Base-by-base conservation (phyloP, 2,329 filamentous ascomycete species). In the Epichloe uncinata region DNA sequence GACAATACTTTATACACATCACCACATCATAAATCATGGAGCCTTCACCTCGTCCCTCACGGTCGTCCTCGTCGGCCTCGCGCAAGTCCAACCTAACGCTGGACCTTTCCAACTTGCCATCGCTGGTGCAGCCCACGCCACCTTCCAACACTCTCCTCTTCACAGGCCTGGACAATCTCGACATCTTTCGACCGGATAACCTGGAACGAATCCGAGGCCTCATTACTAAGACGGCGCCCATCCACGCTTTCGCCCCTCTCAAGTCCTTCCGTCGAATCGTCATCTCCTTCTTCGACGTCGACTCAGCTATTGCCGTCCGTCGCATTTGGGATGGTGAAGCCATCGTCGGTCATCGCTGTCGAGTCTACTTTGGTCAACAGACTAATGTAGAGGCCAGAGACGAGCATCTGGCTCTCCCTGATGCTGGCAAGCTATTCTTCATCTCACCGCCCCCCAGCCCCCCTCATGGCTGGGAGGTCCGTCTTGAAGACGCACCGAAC, bases 101-200 rank as follows among this genome's bases (percentile, higher is more conserved):
- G 60, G 86, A 91, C 62, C 77, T 91, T 43, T 84, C 84, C 54
- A 77, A 74, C 61, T 69, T 91, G 41, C 85, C 87, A 46, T 77
- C 84, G 36, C 73, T 87, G 50, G 72, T 73, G 41, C 77, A 80
- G 62, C 85, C 86, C n/a, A 81, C 85, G 26, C 79, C 82, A 49
- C 84, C 85, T 5, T 85, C 84, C 57, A 93, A 93, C 72, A 93
- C 87, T 0, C 81, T 93, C 50, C 79, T 93, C 61, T 84, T 93
- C 63, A 93, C 87, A 60, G 88, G 88, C 69, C 79, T 93, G 53
- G 71, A 82, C 61, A 79, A 87, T 56, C 69, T 74, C 52, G 81
- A 84, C 60, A 81, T 88, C 69, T 93, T 91, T 74, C 73, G 78
- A 52, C 73, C 84, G 16, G 76, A 83, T 54, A 88, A 87, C 67